Evolutionary conservation across 805 yeast species (phyloP), one percentile per base, ranked within the genome.

Genomic region (Starmerella scarabaei): DNA sequence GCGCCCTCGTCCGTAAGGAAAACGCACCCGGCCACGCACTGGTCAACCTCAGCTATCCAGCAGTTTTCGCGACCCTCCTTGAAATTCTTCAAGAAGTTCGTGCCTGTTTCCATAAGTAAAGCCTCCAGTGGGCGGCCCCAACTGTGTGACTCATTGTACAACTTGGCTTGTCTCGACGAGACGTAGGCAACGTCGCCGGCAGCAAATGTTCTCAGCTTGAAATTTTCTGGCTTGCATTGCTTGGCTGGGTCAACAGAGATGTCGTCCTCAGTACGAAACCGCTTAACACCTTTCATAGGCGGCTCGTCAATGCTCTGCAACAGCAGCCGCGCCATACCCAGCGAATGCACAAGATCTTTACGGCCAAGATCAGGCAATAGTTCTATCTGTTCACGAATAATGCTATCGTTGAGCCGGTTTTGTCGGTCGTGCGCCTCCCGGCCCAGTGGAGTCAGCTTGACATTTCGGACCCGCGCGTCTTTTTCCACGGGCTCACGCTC

Each of bases 21-120:
- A n/a, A 29, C 20, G 3, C 29, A 37, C 5, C 42, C 42, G 9
- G 36, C 42, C 11, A 38, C 24, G 18, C 27, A 14, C 20, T 31
- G 16, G 16, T 34, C 34, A 18, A 38, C 12, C 24, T 38, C 42
- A 21, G 42, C 42, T 5, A 38, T 20, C 17, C 27, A 38, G 35
- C 37, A 38, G 18, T 19, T 29, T 21, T 38, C 37, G 12, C 28
- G 21, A 12, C 30, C 37, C 15, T 6, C 23, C 12, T 26, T 26
- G 24, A 15, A 33, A 16, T 15, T 21, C 12, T 12, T 27, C 23
- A 38, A n/a, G 30, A 33, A 38, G 14, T 29, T 5, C 9, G 28
- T 3, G 12, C 20, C 37, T 3, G 26, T 24, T 17, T 38, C 37
- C 32, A 21, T 15, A 3, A 18, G 20, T 14, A 27, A 17, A 7